These are phyloP conservation scores for Nepenthes alata DNA, from an alignment of 179 eudicot species.

Conservation along the genomic window DNA sequence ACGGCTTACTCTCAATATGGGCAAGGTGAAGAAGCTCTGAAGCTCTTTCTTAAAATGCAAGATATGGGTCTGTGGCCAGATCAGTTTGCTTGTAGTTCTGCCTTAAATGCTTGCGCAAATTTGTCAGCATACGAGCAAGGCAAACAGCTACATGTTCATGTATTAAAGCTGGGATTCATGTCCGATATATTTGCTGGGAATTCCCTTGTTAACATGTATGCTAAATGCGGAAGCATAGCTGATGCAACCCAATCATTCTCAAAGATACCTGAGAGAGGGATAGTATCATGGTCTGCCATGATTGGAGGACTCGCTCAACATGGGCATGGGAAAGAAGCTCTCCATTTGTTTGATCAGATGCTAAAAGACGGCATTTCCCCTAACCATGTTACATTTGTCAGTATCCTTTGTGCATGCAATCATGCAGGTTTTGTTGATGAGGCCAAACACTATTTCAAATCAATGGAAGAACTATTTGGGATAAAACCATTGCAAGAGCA, in stretches of 20 bases:
- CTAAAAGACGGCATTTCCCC: conserved; percentile 36
- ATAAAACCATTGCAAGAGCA: conserved; percentile 64
- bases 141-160: conserved; percentile 69
- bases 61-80: conserved; percentile 41
- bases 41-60: conserved; percentile 46
- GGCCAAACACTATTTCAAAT: conserved; percentile 44
- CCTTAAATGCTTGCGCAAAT: conserved; percentile 62
- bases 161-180: conserved; percentile 43
- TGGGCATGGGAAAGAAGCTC: conserved; percentile 64
- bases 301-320: conserved; percentile 87
- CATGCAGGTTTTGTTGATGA: conserved; percentile 69
- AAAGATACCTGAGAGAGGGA: conserved; percentile 43
- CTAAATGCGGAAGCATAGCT: conserved; percentile 70
- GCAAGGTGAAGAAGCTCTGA: conserved; percentile 69
- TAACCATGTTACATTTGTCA: conserved; percentile 62
- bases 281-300: conserved; percentile 80
- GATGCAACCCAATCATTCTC: conserved; percentile 58
- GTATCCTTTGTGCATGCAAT: conserved; percentile 66
- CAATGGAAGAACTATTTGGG: conserved; percentile 49
- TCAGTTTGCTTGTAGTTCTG: conserved; percentile 58
- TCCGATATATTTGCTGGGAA: conserved; percentile 62
- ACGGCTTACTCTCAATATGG: conserved; percentile 64
- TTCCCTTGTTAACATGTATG: conserved; percentile 79
- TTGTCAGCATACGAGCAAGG: conserved; percentile 81
- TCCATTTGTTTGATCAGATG: conserved; percentile 51